Evolutionary conservation across 177 flowering plant genomes (phyloP), one percentile per base, ranked within the genome.

Genomic region (Tripterygium wilfordii): DNA sequence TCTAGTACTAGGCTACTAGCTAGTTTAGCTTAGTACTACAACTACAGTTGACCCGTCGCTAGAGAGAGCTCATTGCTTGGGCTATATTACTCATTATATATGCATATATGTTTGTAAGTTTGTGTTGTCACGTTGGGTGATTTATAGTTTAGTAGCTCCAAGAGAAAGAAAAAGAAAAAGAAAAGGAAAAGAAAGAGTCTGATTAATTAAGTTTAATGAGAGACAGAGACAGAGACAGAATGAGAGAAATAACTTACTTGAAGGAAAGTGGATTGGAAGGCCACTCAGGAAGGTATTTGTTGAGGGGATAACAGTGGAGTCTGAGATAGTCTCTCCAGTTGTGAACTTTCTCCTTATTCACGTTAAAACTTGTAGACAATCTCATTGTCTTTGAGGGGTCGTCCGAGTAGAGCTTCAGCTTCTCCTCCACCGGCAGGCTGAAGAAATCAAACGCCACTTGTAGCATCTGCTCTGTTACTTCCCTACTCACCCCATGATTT

Each of bases 281-380:
- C 96, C 96, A 88, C 8, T 80, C 79, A 7, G 63, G 67, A 2
- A 51, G 63, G 35, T 69, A 82, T 36, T 73, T 58, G 12, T 82
- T 69, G 16, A 85, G 52, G 46, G 96, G 96, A 61, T 80, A 57
- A 29, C 94, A 88, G 58, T 83, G 90, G 40, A 85, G 94, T 40
- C 96, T 56, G 0, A 88, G 79, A 61, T 80, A 85, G 40, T 87
- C 96, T 53, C 96, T 72, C 96, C 96, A 87, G 45, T 80, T 80
- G 27, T 78, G 80, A 17, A 85, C 68, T 8, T 68, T 60, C 63
- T 87, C 96, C 42, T 78, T 82, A 3, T 63, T 76, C n/a, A 75
- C 70, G 41, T 86, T 81, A 27, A 82, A 81, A 39, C 95, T 83
- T 0, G 95, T 81, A 0, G 88, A 77, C 13, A 86, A 54, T 33